Conservation (phyloP, 352 stramenopile genomes). For the Saprolegnia diclina region DNA sequence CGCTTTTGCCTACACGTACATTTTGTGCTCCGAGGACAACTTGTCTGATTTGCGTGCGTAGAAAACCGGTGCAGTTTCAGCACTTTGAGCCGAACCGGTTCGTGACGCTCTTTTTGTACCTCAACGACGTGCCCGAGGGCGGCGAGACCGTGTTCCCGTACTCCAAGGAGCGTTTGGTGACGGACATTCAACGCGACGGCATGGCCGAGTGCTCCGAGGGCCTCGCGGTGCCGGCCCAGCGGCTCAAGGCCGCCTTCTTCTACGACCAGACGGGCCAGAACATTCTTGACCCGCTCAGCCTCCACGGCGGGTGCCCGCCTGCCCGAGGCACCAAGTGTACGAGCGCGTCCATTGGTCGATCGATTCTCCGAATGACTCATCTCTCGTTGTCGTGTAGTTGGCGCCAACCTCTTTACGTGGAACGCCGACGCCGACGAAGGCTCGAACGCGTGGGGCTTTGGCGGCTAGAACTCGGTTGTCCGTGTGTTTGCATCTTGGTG, state of each 20-base stretch:
- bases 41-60: neutral
- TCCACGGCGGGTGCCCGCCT: slow-evolving; percentile 23
- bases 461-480: neutral
- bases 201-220: slow-evolving; percentile 28
- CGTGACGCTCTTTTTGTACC: slow-evolving; percentile 87
- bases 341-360: neutral
- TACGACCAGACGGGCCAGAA: slow-evolving; percentile 23
- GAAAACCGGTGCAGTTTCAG: slow-evolving; percentile 14
- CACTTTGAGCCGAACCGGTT: slow-evolving; percentile 59
- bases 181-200: neutral
- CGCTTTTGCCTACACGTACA: slow-evolving; percentile 13
- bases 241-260: slow-evolving; percentile 24
- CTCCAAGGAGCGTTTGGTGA: slow-evolving; percentile 22
- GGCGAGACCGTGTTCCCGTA: slow-evolving; percentile 85
- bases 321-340: slow-evolving; percentile 22
- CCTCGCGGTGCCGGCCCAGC: slow-evolving; percentile 8
- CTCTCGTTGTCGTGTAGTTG: slow-evolving; percentile 33
- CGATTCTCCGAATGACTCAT: slow-evolving; percentile 10
- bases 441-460: slow-evolving; percentile 39
- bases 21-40: neutral
- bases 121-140: slow-evolving; percentile 71
- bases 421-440: slow-evolving; percentile 60
- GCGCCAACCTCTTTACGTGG: slow-evolving; percentile 68
- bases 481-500: neutral
- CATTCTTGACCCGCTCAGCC: slow-evolving; percentile 7